Base-by-base conservation (phyloP, 345 rosid genomes). In the Hevea brasiliensis region DNA sequence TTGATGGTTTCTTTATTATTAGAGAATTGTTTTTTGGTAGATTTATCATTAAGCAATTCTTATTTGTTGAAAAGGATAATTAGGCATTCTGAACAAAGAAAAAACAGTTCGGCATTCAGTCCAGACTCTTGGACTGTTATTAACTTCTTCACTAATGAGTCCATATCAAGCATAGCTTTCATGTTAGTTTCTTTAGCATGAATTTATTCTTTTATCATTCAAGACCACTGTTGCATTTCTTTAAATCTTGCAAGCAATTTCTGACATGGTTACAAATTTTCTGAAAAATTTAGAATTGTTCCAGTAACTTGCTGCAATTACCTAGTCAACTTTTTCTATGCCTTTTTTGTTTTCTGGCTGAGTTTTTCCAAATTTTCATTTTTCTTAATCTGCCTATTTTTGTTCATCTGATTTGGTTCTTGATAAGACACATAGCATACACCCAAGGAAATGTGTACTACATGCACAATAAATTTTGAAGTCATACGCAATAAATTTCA, bases 211-310 rank as follows among this genome's bases (percentile, higher is more conserved):
- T 3, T 8, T 61, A 20, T 61, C 21, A 17, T 32, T 26, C 10
- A 61, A 61, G 65, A 29, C 44, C 42, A 67, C 29, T 3, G n/a
- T 20, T 67, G 26, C n/a, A 51, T 67, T 27, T 67, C 44, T 51
- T 20, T 12, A 65, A 65, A 44, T 65, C 55, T 17, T 45, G 4
- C 55, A 18, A 50, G 32, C 13, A 29, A 3, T 5, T 17, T 67
- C 23, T 51, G 23, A 53, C 29, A 0, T 32, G 59, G 26, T 27
- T 50, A 10, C 40, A 27, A 18, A 50, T 4, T 26, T 18, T 50
- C 27, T 51, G 1, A 9, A 53, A 45, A 29, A 67, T n/a, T 51
- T 18, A 67, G 8, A 50, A 42, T 26, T 6, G 24, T 67, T 13
- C 15, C 9, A 48, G 27, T 8, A 67, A 3, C 15, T 32, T 67